Evolutionary conservation across 2,329 filamentous ascomycete genomes (phyloP).

Genomic region (Coniochaeta ligniaria): DNA sequence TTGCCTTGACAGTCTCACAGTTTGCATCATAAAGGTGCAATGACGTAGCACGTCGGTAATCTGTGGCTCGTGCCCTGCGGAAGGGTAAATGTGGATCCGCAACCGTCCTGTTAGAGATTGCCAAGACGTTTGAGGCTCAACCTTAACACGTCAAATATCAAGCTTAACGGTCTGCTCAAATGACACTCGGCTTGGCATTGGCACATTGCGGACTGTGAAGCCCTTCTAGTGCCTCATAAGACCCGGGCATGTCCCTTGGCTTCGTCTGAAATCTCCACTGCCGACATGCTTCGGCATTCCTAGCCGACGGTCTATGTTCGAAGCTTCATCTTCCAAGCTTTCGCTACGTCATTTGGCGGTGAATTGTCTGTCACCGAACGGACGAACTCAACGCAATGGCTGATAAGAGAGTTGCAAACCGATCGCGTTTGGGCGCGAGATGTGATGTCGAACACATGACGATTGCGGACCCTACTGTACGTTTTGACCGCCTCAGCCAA

Average conservation of each 20-base stretch:
- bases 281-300: no score
- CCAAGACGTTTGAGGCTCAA: neutral
- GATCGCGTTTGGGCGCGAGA: no score
- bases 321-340: neutral
- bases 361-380: neutral
- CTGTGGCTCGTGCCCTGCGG: neutral
- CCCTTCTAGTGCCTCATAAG: neutral
- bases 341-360: neutral
- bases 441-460: no score
- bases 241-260: neutral
- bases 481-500: neutral
- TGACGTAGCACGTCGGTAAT: neutral
- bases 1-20: neutral
- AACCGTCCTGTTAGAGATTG: neutral
- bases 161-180: neutral
- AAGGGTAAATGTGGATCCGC: neutral
- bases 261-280: neutral
- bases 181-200: neutral
- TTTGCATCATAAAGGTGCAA: neutral
- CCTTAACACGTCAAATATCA: neutral
- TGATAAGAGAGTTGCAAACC: no score
- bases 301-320: neutral
- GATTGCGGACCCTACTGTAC: neutral
- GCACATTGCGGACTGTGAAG: neutral
- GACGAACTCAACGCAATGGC: no score